Conservation (phyloP, 352 stramenopile species). For the Aphanomyces stellatus region DNA sequence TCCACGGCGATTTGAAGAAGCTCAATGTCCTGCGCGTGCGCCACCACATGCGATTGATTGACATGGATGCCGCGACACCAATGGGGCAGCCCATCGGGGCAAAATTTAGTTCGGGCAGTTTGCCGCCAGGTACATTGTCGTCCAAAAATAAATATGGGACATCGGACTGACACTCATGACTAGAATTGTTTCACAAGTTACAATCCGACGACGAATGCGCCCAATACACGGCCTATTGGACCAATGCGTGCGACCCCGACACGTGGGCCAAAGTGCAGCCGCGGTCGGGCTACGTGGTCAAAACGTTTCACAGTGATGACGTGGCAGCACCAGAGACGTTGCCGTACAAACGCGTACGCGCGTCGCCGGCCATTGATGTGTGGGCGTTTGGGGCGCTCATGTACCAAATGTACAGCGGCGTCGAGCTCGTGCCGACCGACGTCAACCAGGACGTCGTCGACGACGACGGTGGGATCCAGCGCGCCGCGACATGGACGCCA, state of each 20-base stretch:
- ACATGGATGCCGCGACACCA: slow-evolving; percentile 19
- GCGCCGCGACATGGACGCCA: slow-evolving; percentile 16
- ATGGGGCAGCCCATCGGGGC: not conserved
- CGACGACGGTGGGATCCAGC: not conserved
- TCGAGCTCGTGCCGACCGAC: slow-evolving; percentile 3
- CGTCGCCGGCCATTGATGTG: slow-evolving; percentile 14
- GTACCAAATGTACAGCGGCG: slow-evolving; percentile 21
- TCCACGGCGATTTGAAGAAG: slow-evolving; percentile 26
- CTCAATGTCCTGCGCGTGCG: slow-evolving; percentile 22
- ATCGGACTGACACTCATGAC: not conserved
- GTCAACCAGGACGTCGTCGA: slow-evolving; percentile 19
- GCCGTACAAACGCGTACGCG: slow-evolving; percentile 10
- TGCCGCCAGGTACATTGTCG: slow-evolving; percentile 14
- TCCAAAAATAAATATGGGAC: not conserved
- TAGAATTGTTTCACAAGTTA: slow-evolving; percentile 22
- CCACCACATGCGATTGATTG: slow-evolving; percentile 19
- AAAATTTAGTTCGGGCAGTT: slow-evolving; percentile 22
- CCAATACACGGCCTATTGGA: not conserved
- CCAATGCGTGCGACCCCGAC: not conserved
- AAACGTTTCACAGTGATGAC: not conserved
- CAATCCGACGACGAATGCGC: not conserved
- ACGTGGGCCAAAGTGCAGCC: not conserved
- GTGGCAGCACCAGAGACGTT: not conserved
- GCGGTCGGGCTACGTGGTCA: not conserved
- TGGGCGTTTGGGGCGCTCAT: slow-evolving; percentile 22